These are phyloP conservation scores for Musa acuminata DNA, from an alignment of 176 grass and related monocot species.

Conservation along the genomic window DNA sequence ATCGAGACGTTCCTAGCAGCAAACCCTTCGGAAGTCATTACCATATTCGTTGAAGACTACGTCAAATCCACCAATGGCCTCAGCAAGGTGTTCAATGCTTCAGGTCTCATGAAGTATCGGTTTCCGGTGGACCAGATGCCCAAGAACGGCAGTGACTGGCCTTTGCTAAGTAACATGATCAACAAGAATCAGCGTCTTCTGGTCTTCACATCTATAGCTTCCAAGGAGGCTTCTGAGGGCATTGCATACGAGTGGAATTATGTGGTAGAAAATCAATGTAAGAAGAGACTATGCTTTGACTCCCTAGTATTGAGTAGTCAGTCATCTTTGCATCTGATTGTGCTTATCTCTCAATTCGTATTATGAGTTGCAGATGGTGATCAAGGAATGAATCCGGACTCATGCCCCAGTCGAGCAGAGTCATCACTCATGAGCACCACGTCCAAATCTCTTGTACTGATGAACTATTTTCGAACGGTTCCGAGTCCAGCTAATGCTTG, in stretches of 20 bases:
- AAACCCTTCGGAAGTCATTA: constrained; percentile 57
- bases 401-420: constrained; percentile 38
- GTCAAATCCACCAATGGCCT: constrained; percentile 26
- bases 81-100: constrained; percentile 28
- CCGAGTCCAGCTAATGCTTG: constrained; percentile 38
- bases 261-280: constrained; percentile 70
- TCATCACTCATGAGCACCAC: constrained; percentile 45
- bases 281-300: neutral
- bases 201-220: constrained; percentile 65
- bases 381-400: constrained; percentile 27
- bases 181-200: constrained; percentile 37
- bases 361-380: constrained; percentile 41
- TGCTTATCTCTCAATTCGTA: neutral
- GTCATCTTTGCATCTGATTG: neutral
- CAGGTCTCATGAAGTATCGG: constrained; percentile 41
- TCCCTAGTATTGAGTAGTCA: neutral
- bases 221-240: constrained; percentile 42
- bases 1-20: constrained; percentile 47
- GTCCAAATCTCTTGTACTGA: constrained; percentile 49
- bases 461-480: constrained; percentile 77
- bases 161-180: constrained; percentile 64
- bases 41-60: constrained; percentile 81
- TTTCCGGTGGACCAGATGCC: constrained; percentile 53
- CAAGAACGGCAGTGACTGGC: constrained; percentile 44
- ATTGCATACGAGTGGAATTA: constrained; percentile 54